Conservation (phyloP, 164 flowering plant genomes). For the Cinnamomum micranthum region DNA sequence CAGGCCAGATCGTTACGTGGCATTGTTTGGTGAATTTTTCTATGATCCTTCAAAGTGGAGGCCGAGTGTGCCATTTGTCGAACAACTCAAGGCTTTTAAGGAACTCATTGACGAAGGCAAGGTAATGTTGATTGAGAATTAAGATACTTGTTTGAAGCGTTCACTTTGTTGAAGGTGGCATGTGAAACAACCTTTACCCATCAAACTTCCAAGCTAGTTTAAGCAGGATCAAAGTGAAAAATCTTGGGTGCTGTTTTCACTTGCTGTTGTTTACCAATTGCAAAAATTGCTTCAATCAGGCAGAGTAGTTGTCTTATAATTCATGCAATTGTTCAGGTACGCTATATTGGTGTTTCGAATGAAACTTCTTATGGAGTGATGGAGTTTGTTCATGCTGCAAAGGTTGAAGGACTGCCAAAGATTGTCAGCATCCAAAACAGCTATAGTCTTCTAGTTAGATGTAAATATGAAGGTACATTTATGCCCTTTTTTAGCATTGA, state of each 20-base stretch:
- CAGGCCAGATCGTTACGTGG: slow-evolving; percentile 97
- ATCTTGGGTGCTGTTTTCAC: neutral
- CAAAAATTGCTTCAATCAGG: neutral
- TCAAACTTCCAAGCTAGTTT: neutral
- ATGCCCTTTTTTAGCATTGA: neutral
- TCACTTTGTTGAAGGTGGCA: neutral
- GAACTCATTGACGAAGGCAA: slow-evolving; percentile 90
- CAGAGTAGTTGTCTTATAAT: neutral
- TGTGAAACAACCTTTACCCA: neutral
- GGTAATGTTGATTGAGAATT: slow-evolving; percentile 32
- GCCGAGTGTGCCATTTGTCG: slow-evolving; percentile 74
- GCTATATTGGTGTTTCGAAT: slow-evolving; percentile 91
- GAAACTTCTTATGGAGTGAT: slow-evolving; percentile 96
- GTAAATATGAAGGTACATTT: slow-evolving; percentile 62
- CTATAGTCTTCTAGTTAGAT: slow-evolving; percentile 71
- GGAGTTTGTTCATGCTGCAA: slow-evolving; percentile 94
- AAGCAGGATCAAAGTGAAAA: neutral
- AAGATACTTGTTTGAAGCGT: neutral
- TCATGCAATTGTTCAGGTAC: slow-evolving; percentile 45
- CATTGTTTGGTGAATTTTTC: slow-evolving; percentile 71
- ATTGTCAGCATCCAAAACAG: slow-evolving; percentile 93
- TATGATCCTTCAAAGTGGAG: slow-evolving; percentile 87
- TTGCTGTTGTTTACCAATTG: neutral
- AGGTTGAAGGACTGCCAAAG: slow-evolving; percentile 80
- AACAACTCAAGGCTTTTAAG: slow-evolving; percentile 80